Percentiles rank a stretch among this genome's conserved stretches.
Conservation (phyloP, 306 rosid genomes). For the Pachyrhizus erosus region DNA sequence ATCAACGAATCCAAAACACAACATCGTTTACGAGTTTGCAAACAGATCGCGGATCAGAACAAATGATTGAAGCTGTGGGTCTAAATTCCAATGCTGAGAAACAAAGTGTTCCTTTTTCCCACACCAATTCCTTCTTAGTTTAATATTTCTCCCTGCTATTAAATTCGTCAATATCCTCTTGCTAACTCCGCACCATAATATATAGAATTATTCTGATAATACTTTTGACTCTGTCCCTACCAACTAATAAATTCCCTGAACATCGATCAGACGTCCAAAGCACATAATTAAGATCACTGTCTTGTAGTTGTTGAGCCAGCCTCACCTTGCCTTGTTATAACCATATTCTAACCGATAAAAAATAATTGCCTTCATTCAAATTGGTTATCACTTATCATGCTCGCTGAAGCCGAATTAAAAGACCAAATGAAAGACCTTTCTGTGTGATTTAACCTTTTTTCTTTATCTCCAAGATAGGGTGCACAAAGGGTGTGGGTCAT, state of each 20-base stretch:
- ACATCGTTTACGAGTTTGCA: not conserved
- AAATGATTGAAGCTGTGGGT: slow-evolving; percentile 42
- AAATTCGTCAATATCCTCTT: not conserved
- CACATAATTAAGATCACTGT: slow-evolving; percentile 45
- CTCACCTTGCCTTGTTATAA: slow-evolving; percentile 16
- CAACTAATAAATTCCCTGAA: slow-evolving; percentile 29
- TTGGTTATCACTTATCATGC: slow-evolving; percentile 21
- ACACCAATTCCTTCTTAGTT: slow-evolving; percentile 26
- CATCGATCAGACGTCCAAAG: not conserved
- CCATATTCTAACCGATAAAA: slow-evolving; percentile 22
- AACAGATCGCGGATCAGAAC: not conserved
- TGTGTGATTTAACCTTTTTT: not conserved
- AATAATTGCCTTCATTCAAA: slow-evolving; percentile 19
- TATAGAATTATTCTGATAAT: too few species aligned
- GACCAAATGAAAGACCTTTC: slow-evolving; percentile 55
- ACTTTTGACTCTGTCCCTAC: slow-evolving; percentile 41
- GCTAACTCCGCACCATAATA: not conserved
- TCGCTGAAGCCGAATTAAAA: slow-evolving; percentile 39
- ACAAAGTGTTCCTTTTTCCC: slow-evolving; percentile 28
- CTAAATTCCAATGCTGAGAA: slow-evolving; percentile 18
- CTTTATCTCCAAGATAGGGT: slow-evolving; percentile 44
- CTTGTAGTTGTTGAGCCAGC: slow-evolving; percentile 50
- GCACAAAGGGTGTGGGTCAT: slow-evolving; percentile 56
- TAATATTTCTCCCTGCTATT: not conserved
- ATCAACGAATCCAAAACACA: not conserved